Percentiles rank a stretch among this genome's conserved stretches.
Evolutionary conservation across 1,139 yeast genomes (phyloP).

Genomic region (Debaryomyces sp.): DNA sequence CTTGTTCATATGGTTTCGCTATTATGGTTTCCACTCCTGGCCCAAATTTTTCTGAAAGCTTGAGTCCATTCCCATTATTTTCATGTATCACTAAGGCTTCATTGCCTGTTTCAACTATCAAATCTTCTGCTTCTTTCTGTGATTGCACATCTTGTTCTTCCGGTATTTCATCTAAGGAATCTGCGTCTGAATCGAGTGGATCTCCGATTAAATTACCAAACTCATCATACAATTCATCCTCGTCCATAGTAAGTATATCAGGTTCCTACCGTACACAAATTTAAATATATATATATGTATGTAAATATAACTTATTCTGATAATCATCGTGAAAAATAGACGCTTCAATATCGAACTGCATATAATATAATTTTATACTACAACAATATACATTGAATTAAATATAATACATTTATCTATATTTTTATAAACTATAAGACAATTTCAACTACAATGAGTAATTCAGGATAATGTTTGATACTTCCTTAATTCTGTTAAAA

Average conservation of each 20-base stretch:
- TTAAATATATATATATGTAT: neutral
- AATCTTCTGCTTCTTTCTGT: constrained; percentile 16
- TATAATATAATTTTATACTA: neutral
- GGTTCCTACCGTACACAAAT: neutral
- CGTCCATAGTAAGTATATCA: constrained; percentile 11
- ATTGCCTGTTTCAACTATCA: neutral
- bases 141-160: constrained; percentile 17
- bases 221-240: constrained; percentile 74
- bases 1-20: constrained; percentile 20
- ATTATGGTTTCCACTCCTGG: constrained; percentile 57
- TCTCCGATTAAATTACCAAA: constrained; percentile 76
- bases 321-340: constrained; percentile 5
- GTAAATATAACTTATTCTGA: neutral
- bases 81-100: constrained; percentile 36
- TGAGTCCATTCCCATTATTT: constrained; percentile 26
- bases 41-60: constrained; percentile 18
- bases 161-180: constrained; percentile 22
- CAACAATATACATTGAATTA: neutral
- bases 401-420: constrained; percentile 8
- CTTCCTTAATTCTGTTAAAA: constrained; percentile 83
- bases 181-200: constrained; percentile 48
- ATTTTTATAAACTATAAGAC: constrained; percentile 2
- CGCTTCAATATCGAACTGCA: constrained; percentile 5
- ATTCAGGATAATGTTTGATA: constrained; percentile 46
- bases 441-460: neutral